Conservation (phyloP, 108 stramenopile species). For the Cyclostephanos tholiformis region DNA sequence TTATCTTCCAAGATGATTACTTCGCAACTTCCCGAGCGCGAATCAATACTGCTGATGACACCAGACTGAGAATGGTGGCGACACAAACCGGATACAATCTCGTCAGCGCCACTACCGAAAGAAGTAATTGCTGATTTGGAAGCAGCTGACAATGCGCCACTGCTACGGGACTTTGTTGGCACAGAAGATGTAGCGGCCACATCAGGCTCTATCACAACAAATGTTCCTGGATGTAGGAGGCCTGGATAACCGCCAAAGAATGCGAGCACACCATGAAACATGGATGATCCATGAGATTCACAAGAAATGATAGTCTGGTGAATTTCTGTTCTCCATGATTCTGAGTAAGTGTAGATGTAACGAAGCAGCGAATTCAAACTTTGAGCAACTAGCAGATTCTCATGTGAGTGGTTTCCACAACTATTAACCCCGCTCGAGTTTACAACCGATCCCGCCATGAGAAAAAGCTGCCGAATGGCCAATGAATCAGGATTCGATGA, state of each 20-base stretch:
- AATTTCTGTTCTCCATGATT: constrained; percentile 27
- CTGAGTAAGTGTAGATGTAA: constrained; percentile 45
- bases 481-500: constrained; percentile 27
- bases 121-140: constrained; percentile 50
- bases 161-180: constrained; percentile 26
- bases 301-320: constrained; percentile 16
- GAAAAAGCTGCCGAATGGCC: constrained; percentile 54
- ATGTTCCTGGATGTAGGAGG: constrained; percentile 46
- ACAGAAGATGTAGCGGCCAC: constrained; percentile 60
- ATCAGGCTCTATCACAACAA: constrained; percentile 70
- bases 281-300: neutral
- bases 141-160: constrained; percentile 14
- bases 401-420: constrained; percentile 2
- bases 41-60: constrained; percentile 74
- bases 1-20: constrained; percentile 58
- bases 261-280: constrained; percentile 53
- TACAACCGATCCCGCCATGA: constrained; percentile 47
- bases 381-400: constrained; percentile 13
- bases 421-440: constrained; percentile 37
- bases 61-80: constrained; percentile 63
- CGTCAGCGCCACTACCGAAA: constrained; percentile 75
- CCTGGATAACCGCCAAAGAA: constrained; percentile 71
- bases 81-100: constrained; percentile 74
- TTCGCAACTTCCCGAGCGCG: constrained; percentile 73
- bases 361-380: constrained; percentile 64